A percentile compares a stretch with the other conserved stretches of the same genome.
phyloP scores from a whole-genome alignment of 1,284 basidiomycete genomes.

The Sporisorium graminicola region DNA sequence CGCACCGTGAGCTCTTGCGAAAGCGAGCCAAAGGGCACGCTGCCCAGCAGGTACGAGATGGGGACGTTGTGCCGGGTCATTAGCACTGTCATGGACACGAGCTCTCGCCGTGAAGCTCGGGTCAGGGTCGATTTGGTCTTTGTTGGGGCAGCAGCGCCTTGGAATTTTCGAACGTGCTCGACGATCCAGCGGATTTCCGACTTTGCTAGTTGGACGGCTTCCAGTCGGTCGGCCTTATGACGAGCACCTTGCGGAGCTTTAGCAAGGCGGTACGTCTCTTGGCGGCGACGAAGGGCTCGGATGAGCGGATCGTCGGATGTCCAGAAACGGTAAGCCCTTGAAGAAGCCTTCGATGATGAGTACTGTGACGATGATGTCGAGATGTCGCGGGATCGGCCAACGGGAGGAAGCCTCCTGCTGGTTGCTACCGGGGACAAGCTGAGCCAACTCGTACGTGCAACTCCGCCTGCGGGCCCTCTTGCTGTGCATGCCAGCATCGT shows the following conservation, averaged over 20 bases:
- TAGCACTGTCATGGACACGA: slow-evolving; percentile 18
- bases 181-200: slow-evolving; percentile 37
- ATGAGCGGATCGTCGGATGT: slow-evolving; percentile 26
- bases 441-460: neutral
- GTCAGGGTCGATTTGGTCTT: neutral
- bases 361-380: neutral
- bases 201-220: slow-evolving; percentile 29
- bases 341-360: neutral
- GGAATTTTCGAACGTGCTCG: slow-evolving; percentile 26
- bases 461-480: neutral
- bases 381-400: neutral
- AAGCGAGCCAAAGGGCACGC: slow-evolving; percentile 30
- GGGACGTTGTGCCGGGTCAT: slow-evolving; percentile 38
- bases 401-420: neutral
- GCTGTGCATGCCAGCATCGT: neutral
- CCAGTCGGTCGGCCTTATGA: slow-evolving; percentile 26
- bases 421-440: neutral
- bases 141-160: neutral
- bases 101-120: slow-evolving; percentile 17
- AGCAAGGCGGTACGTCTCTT: slow-evolving; percentile 30
- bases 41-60: slow-evolving; percentile 38
- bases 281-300: slow-evolving; percentile 18
- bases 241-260: slow-evolving; percentile 4
- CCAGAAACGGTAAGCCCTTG: slow-evolving; percentile 13
- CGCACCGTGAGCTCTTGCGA: slow-evolving; percentile 31